Percentiles rank a stretch among this genome's conserved stretches.
These are phyloP conservation scores for Lippia alba DNA, from an alignment of 305 asterid genomes.

Conservation along the genomic window DNA sequence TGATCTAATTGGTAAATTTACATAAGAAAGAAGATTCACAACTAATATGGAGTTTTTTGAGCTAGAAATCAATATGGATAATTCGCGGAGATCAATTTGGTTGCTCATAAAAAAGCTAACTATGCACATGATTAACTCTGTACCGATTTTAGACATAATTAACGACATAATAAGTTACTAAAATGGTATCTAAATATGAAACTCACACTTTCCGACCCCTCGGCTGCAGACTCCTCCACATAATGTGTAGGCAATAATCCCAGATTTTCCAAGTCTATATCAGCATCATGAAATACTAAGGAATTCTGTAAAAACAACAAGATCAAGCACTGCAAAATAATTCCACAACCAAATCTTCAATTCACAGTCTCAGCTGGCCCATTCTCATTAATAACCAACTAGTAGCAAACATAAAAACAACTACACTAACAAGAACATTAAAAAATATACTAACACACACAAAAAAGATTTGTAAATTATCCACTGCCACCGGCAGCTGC, in stretches of 20 bases:
- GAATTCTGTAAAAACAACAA: constrained; percentile 17
- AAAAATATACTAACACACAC: not conserved
- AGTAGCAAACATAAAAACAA: not conserved
- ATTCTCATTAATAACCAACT: not conserved
- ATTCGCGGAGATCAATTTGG: not conserved
- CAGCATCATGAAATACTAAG: not conserved
- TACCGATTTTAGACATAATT: no score
- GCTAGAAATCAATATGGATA: no score
- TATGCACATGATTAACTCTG: no score
- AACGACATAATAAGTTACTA: no score
- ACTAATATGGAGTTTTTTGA: no score
- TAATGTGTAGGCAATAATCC: not conserved
- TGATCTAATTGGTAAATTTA: no score
- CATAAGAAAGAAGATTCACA: no score
- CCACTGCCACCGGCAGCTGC: not conserved
- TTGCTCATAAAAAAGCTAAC: no score
- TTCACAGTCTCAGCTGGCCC: not conserved
- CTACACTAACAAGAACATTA: not conserved
- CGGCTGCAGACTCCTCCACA: constrained; percentile 11
- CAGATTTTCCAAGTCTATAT: not conserved
- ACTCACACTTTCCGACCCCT: constrained; percentile 10
- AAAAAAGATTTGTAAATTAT: not conserved
- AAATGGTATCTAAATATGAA: not conserved
- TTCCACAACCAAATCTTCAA: not conserved
- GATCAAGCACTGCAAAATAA: not conserved